Percentiles rank a stretch among this genome's conserved stretches.
Conservation (phyloP, 1,284 basidiomycete species). For the Leccinum olivaceoglutinosum region DNA sequence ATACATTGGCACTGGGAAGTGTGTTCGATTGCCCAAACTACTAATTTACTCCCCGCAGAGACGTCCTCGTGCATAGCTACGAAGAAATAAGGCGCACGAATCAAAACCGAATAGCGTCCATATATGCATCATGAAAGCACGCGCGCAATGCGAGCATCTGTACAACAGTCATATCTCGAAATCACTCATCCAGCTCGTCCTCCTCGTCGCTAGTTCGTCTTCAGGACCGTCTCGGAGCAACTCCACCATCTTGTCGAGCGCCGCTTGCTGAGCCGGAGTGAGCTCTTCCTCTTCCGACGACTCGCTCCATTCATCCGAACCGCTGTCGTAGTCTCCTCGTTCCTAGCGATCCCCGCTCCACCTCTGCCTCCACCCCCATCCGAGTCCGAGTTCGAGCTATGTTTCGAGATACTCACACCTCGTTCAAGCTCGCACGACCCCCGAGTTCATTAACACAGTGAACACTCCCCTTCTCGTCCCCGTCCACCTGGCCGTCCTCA, state of each 20-base stretch:
- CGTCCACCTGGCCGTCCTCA: too few relatives aligned
- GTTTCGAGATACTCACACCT: constrained; percentile 22
- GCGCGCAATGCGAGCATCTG: background rate
- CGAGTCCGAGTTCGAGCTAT: constrained; percentile 11
- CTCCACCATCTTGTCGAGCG: constrained; percentile 58
- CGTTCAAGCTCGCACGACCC: too few relatives aligned
- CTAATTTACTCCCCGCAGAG: background rate
- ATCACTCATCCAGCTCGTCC: constrained; percentile 35
- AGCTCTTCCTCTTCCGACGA: constrained; percentile 40
- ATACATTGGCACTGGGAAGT: background rate
- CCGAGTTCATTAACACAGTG: too few relatives aligned
- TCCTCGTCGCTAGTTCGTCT: constrained; percentile 35
- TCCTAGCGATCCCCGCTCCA: constrained; percentile 18
- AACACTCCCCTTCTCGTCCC: too few relatives aligned
- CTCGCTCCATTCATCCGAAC: constrained; percentile 15
- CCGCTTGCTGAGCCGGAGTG: constrained; percentile 46
- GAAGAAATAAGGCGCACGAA: background rate
- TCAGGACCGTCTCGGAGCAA: constrained; percentile 51
- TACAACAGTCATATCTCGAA: background rate
- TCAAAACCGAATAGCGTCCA: background rate
- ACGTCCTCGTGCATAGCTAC: background rate
- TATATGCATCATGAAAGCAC: background rate
- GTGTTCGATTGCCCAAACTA: background rate
- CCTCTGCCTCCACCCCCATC: constrained; percentile 3
- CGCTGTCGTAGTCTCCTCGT: constrained; percentile 8